A percentile compares a stretch with the other conserved stretches of the same genome.
These are phyloP conservation scores for Fusarium albidum DNA, from an alignment of 2,329 filamentous ascomycete genomes.

Conservation along the genomic window DNA sequence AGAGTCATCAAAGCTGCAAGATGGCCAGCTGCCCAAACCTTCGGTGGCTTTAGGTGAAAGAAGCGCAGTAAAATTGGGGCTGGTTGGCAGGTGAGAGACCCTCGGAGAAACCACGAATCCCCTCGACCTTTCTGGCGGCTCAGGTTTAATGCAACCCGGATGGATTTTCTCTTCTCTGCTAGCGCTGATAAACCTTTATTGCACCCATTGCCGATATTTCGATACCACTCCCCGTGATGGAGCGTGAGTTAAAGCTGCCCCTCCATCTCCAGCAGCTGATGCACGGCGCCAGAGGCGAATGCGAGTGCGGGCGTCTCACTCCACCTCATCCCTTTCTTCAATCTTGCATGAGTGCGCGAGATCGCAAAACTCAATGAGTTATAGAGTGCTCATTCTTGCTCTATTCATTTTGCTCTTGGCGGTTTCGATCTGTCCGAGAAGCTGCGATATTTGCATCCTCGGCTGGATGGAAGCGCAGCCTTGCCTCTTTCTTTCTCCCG, in stretches of 20 bases:
- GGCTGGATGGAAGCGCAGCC: not conserved
- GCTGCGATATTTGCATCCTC: not conserved
- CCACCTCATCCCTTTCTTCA: slow-evolving; percentile 14
- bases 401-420: not conserved
- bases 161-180: slow-evolving; percentile 13
- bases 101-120: too few species aligned
- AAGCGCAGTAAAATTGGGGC: too few species aligned
- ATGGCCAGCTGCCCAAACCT: too few species aligned
- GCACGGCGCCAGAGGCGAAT: slow-evolving; percentile 19
- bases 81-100: too few species aligned
- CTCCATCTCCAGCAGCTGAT: not conserved
- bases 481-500: not conserved
- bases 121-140: too few species aligned
- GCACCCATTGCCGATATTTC: too few species aligned
- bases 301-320: slow-evolving; percentile 25
- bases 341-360: not conserved
- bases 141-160: not conserved
- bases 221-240: not conserved
- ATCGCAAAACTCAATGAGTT: not conserved
- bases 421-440: not conserved
- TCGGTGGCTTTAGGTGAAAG: too few species aligned
- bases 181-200: slow-evolving; percentile 1
- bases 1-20: too few species aligned
- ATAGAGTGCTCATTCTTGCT: not conserved
- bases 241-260: not conserved